Percentiles rank a stretch among this genome's conserved stretches.
These are phyloP conservation scores for Wickerhamomyces ciferrii DNA, from an alignment of 805 yeast species.

Conservation along the genomic window DNA sequence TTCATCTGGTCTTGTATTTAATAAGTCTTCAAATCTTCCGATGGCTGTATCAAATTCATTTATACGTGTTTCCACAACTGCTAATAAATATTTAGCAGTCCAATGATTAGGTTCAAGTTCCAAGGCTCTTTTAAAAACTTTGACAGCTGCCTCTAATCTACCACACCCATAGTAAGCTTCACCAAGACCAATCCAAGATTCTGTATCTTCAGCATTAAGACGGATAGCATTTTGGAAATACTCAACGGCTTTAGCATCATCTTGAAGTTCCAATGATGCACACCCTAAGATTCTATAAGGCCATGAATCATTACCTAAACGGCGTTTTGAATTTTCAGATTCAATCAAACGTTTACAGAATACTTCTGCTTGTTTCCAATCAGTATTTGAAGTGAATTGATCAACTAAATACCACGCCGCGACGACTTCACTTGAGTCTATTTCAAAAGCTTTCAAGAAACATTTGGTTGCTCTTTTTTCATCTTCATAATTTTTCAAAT, in stretches of 20 bases:
- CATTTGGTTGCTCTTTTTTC: conserved; percentile 72
- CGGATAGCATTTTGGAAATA: conserved; percentile 86
- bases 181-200: conserved; percentile 96
- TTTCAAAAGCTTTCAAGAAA: conserved; percentile 83
- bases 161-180: conserved; percentile 89
- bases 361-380: conserved; percentile 83
- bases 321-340: conserved; percentile 54
- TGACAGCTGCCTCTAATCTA: conserved; percentile 76
- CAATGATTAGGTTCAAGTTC: conserved; percentile 48
- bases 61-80: conserved; percentile 55
- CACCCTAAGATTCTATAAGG: conserved; percentile 87
- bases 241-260: conserved; percentile 76
- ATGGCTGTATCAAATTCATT: conserved; percentile 65
- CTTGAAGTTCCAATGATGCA: conserved; percentile 62
- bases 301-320: conserved; percentile 57
- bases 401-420: conserved; percentile 73
- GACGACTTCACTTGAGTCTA: conserved; percentile 67
- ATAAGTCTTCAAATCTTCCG: conserved; percentile 36
- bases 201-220: conserved; percentile 56
- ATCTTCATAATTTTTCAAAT: conserved; percentile 54
- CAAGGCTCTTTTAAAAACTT: conserved; percentile 69
- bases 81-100: conserved; percentile 63
- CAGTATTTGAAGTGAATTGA: conserved; percentile 58
- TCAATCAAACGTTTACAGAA: conserved; percentile 62
- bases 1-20: conserved; percentile 41